Evolutionary conservation across 352 stramenopile species (phyloP).

Genomic region (Phytophthora brassicae): DNA sequence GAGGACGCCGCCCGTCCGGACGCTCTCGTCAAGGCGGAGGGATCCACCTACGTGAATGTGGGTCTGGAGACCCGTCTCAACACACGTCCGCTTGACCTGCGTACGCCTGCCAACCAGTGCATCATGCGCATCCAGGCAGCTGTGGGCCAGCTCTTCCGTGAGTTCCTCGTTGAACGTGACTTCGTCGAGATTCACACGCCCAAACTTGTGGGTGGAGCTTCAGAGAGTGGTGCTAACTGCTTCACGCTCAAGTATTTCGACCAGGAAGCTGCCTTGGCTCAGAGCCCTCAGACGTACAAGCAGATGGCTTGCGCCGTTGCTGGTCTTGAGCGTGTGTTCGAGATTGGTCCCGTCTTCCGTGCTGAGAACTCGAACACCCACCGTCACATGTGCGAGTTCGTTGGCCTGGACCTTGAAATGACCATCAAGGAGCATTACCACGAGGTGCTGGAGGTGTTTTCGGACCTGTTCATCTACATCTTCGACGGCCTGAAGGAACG

Average conservation of each 20-base stretch:
- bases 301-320: slow-evolving; percentile 98
- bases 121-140: slow-evolving; percentile 98
- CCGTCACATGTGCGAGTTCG: slow-evolving; percentile 99
- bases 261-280: slow-evolving; percentile 94
- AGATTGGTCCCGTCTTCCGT: slow-evolving; percentile 99
- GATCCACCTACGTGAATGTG: slow-evolving; percentile 86
- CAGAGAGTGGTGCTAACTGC: slow-evolving; percentile 97
- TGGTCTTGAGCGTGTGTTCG: slow-evolving; percentile 98
- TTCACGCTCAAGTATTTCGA: slow-evolving; percentile 99
- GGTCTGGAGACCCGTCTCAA: slow-evolving; percentile 94
- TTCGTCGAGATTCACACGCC: slow-evolving; percentile 99
- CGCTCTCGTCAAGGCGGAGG: slow-evolving; percentile 75
- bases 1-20: slow-evolving; percentile 94
- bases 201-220: slow-evolving; percentile 97
- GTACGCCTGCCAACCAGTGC: slow-evolving; percentile 97
- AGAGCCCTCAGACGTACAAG: slow-evolving; percentile 99
- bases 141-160: slow-evolving; percentile 96
- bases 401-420: slow-evolving; percentile 99
- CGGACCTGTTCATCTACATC: slow-evolving; percentile 99
- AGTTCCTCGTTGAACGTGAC: slow-evolving; percentile 93
- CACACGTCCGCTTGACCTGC: slow-evolving; percentile 95
- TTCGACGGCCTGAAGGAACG: slow-evolving; percentile 97
- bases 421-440: slow-evolving; percentile 99
- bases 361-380: slow-evolving; percentile 99
- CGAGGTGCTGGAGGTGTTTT: slow-evolving; percentile 97